phyloP scores from a whole-genome alignment of 352 stramenopile species.

The Lagenidium giganteum region DNA sequence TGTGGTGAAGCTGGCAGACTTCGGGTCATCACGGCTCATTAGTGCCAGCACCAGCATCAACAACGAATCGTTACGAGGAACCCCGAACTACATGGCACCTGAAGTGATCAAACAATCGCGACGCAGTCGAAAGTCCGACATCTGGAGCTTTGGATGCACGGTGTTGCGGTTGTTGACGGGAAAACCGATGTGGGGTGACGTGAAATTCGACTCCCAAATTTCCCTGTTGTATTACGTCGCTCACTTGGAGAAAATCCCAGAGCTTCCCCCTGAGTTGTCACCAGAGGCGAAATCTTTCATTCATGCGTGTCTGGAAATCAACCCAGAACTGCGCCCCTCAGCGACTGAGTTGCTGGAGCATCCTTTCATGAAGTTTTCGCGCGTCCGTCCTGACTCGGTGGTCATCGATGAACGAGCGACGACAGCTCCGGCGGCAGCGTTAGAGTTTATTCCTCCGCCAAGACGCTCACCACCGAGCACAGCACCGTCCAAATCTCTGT shows the following conservation, averaged over 20 bases:
- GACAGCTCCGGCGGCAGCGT: conserved; percentile 13
- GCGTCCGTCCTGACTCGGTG: too few relatives aligned
- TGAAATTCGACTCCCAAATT: conserved; percentile 72
- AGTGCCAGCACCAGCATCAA: conserved; percentile 40
- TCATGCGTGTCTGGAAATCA: conserved; percentile 38
- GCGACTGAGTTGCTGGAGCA: conserved; percentile 88
- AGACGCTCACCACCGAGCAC: too few relatives aligned
- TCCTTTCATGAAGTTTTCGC: conserved; percentile 87
- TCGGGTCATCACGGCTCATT: conserved; percentile 84
- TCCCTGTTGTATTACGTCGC: conserved; percentile 63
- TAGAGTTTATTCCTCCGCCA: too few relatives aligned
- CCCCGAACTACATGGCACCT: conserved; percentile 85
- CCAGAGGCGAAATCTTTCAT: conserved; percentile 41
- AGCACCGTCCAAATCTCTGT: too few relatives aligned
- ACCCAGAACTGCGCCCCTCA: conserved; percentile 59
- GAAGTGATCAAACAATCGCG: conserved; percentile 84
- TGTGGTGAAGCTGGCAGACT: conserved; percentile 94
- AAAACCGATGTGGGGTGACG: conserved; percentile 67
- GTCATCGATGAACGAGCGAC: too few relatives aligned
- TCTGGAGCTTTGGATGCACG: conserved; percentile 81
- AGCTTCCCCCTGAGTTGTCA: conserved; percentile 34
- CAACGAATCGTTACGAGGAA: conserved; percentile 65
- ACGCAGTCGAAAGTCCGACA: conserved; percentile 71
- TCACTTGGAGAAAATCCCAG: conserved; percentile 33
- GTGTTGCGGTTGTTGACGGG: conserved; percentile 76